These are phyloP conservation scores for Talaromyces stipitatus DNA, from an alignment of 495 filamentous ascomycete species.

Conservation along the genomic window DNA sequence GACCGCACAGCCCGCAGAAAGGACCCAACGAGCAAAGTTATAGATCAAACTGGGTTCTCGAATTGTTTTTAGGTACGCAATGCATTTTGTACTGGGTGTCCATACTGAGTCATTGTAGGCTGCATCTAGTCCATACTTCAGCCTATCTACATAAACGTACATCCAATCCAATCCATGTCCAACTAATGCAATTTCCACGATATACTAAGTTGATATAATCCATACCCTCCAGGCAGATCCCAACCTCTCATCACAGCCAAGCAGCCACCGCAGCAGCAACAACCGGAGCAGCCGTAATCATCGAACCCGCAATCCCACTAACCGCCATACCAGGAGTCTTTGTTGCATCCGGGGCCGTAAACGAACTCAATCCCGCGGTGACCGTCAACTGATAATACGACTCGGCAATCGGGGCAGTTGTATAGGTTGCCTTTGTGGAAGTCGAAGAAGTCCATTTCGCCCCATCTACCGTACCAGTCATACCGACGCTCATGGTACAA, in stretches of 20 bases:
- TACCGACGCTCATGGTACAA: constrained; percentile 13
- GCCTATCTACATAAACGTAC: not conserved
- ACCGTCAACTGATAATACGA: constrained; percentile 14
- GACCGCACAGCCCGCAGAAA: not conserved
- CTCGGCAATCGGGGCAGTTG: not conserved
- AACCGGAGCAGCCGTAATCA: constrained; percentile 18
- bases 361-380: constrained; percentile 12
- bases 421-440: not conserved
- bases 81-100: too few relatives aligned
- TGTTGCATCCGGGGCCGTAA: constrained; percentile 10
- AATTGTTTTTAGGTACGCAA: too few relatives aligned
- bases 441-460: not conserved
- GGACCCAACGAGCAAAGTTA: not conserved
- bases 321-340: constrained; percentile 5
- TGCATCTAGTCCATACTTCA: too few relatives aligned
- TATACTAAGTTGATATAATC: too few relatives aligned
- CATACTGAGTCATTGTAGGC: too few relatives aligned
- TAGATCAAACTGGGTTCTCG: too few relatives aligned
- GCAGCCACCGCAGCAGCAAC: constrained; percentile 15
- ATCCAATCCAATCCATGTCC: too few relatives aligned
- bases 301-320: constrained; percentile 8
- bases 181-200: too few relatives aligned
- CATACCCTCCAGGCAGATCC: not conserved
- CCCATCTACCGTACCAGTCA: constrained; percentile 1
- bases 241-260: not conserved